Evolutionary conservation across 305 asterid genomes (phyloP), one percentile per base, ranked within the genome.

Genomic region (Nicotiana rustica): DNA sequence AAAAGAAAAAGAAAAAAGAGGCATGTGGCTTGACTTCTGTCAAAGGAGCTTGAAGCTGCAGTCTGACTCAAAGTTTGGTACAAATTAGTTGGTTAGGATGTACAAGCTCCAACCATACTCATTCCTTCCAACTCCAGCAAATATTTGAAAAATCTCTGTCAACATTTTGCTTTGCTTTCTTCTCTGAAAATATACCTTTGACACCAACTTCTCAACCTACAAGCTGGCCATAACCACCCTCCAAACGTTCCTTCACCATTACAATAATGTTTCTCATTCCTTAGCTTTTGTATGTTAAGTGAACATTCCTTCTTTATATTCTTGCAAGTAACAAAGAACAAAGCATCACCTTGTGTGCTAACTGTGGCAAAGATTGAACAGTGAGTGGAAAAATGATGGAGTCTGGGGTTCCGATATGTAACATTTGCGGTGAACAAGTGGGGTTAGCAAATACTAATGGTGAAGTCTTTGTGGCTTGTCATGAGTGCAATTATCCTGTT

Each of bases 41-140:
- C 80, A 76, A 76, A 76, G 12, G 47, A 55, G 2, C 66, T 79
- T 60, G 59, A 60, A 38, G 69, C 38, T 76, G 80, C 80, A 76
- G 0, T 61, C 49, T 52, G 80, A 76, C 80, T 76, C 41, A 55
- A 76, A 55, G 80, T 76, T 76, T 76, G 80, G 80, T 76, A 29
- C 8, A 25, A 67, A 15, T 55, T 55, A 10, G 91, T 90, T 77
- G 69, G 94, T 86, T 89, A 86, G 79, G 94, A 88, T 86, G 93
- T 88, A 84, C 82, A 84, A 87, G 84, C 82, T 82, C 89, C 92
- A 93, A 91, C 95, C 80, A 81, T 79, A 90, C 47, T 85, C 91
- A 91, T 96, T 89, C 91, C 99, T 94, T 96, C 83, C 81, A 87
- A 84, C 85, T 91, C 91, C 98, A 87, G 99, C 99, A 94, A 90